These are phyloP conservation scores for Xanthoparmelia taractica DNA, from an alignment of 495 filamentous ascomycete genomes.

Conservation along the genomic window DNA sequence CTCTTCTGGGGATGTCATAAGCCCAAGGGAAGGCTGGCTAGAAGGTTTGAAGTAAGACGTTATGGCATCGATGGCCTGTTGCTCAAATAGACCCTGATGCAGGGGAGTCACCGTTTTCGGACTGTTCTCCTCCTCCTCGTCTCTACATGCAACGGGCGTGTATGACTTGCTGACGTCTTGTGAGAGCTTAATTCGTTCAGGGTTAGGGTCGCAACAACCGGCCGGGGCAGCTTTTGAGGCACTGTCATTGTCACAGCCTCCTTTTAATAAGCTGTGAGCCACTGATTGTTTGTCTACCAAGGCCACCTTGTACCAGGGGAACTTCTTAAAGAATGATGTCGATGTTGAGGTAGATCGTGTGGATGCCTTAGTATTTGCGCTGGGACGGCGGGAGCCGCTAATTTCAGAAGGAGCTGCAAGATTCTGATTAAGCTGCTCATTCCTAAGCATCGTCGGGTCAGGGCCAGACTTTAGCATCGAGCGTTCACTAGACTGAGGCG, in stretches of 20 bases:
- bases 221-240: not conserved
- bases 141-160: not conserved
- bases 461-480: not conserved
- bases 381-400: conserved; percentile 5
- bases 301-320: conserved; percentile 8
- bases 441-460: not conserved
- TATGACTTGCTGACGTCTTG: not conserved
- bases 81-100: not conserved
- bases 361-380: not conserved
- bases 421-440: not conserved
- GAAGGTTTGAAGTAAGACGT: not conserved
- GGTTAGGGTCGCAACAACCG: not conserved
- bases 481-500: not conserved
- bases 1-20: not conserved
- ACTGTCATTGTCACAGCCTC: not conserved
- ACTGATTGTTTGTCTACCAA: not conserved
- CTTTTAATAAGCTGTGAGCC: conserved; percentile 3
- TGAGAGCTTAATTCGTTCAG: not conserved
- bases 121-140: not conserved
- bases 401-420: not conserved
- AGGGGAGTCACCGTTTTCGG: not conserved
- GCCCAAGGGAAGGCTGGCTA: not conserved
- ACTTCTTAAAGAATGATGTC: conserved; percentile 11
- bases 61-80: not conserved
- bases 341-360: conserved; percentile 12